Conservation (phyloP, 2,329 filamentous ascomycete genomes). For the Pyrenophora seminiperda region DNA sequence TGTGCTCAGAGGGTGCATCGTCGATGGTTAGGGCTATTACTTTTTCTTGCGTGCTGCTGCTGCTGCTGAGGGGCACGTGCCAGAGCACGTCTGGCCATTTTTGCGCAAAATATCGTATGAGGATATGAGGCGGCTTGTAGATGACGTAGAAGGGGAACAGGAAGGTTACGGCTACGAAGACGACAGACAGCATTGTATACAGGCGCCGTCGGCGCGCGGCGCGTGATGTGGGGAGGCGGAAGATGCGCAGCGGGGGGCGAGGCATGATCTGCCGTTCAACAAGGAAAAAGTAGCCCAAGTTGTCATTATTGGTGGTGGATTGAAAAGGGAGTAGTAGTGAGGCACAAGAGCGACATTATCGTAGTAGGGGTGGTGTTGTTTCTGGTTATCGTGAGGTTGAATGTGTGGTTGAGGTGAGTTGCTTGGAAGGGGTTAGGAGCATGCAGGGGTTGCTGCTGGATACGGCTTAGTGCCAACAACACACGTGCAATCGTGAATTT, state of each 20-base stretch:
- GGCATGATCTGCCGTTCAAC: conserved; percentile 27
- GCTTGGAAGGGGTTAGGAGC: conserved; percentile 14
- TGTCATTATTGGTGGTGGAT: neutral
- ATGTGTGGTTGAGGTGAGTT: conserved; percentile 2
- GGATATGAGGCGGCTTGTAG: conserved; percentile 77
- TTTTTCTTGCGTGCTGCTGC: conserved; percentile 51
- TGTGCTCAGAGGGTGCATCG: conserved; percentile 78
- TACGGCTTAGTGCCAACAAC: conserved; percentile 14
- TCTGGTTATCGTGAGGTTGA: neutral
- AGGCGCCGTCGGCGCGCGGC: conserved; percentile 47
- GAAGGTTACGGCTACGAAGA: conserved; percentile 35
- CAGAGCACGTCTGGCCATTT: conserved; percentile 82
- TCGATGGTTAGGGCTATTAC: conserved; percentile 85
- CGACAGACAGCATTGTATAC: conserved; percentile 44
- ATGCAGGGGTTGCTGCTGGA: conserved; percentile 6
- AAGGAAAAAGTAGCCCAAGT: neutral
- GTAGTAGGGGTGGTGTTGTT: neutral
- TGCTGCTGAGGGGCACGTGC: conserved; percentile 56
- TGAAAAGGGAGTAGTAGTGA: neutral
- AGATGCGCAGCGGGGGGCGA: conserved; percentile 36
- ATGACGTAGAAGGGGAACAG: conserved; percentile 63
- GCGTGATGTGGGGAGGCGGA: conserved; percentile 45
- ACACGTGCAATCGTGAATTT: conserved; percentile 16
- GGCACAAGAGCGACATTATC: neutral
- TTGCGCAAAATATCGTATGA: conserved; percentile 72